Conservation (phyloP, 352 stramenopile genomes). For the Pythium monospermum region DNA sequence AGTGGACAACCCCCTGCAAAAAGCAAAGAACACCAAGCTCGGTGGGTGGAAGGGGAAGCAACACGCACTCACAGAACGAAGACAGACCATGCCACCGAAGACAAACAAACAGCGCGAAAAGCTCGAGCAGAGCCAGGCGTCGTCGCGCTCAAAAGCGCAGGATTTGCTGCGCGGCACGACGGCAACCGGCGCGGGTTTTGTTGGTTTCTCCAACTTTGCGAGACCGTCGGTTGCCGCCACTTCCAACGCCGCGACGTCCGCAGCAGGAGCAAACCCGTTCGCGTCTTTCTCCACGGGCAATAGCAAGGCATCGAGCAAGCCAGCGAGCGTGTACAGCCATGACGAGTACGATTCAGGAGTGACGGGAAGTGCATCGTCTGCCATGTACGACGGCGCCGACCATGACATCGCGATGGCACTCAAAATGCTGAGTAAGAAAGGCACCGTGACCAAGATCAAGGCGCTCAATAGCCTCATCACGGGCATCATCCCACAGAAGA, state of each 20-base stretch:
- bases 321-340: conserved; percentile 9
- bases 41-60: too few species aligned
- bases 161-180: conserved; percentile 36
- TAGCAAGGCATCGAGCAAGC: conserved; percentile 6
- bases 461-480: conserved; percentile 56
- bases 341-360: conserved; percentile 7
- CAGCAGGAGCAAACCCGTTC: conserved; percentile 4
- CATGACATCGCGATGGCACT: conserved; percentile 71
- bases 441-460: conserved; percentile 77
- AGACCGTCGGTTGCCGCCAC: conserved; percentile 25
- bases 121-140: conserved; percentile 75
- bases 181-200: conserved; percentile 59
- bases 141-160: conserved; percentile 72
- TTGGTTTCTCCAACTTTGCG: conserved; percentile 67
- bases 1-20: too few species aligned
- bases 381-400: conserved; percentile 76
- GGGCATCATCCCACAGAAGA: conserved; percentile 56
- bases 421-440: conserved; percentile 86
- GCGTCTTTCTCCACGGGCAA: conserved; percentile 14
- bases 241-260: neutral
- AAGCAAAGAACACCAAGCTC: too few species aligned
- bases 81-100: conserved; percentile 38
- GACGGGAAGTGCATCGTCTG: conserved; percentile 18
- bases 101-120: conserved; percentile 89
- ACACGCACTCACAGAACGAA: too few species aligned